Base-by-base conservation (phyloP, 225 moss, liverwort and hornwort species). In the Takakia lepidozioides region DNA sequence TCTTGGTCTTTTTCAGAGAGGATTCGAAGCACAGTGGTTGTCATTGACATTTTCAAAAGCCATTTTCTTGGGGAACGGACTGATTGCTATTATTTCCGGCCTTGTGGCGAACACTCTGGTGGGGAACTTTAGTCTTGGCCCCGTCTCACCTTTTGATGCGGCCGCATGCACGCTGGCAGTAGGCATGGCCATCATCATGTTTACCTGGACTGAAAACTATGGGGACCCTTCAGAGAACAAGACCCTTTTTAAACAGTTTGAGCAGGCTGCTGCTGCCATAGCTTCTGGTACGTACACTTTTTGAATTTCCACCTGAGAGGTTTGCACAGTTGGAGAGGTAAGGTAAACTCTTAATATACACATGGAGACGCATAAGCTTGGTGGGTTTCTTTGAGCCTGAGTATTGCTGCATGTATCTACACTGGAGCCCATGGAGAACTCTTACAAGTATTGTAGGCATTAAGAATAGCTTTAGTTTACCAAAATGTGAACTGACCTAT, bases 11-110 rank as follows among this genome's bases (percentile, higher is more conserved):
- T n/a, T n/a, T n/a, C 78, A 98, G 95, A 84, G 95, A 69, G 84
- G 85, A 49, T 98, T 90, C 24, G 90, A 90, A 55, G 62, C 82
- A 15, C 84, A 98, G 47, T 98, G 95, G 95, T 67, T 98, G 77
- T 87, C 90, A 19, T 48, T 98, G 69, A 90, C 95, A 10, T 98
- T 98, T 54, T 98, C 90, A 27, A 90, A 98, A 59, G 95, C 95
- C 24, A 91, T 98, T 13, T 98, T 98, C 51, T 71, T 98, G 49
- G 95, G 95, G 9, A 98, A 98, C 55, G 95, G 95, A 24, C 72
- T 98, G 52, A 24, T 82, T 26, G 95, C 95, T 34, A 95, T 95
- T 42, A 29, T 95, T 64, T 90, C 95, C 46, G 95, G 95, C 45
- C 85, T 98, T 27, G 64, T 98, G n/a, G 95, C 87, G 2, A 98